phyloP scores from a whole-genome alignment of 2,329 filamentous ascomycete genomes.

The Colletotrichum graminicola region DNA sequence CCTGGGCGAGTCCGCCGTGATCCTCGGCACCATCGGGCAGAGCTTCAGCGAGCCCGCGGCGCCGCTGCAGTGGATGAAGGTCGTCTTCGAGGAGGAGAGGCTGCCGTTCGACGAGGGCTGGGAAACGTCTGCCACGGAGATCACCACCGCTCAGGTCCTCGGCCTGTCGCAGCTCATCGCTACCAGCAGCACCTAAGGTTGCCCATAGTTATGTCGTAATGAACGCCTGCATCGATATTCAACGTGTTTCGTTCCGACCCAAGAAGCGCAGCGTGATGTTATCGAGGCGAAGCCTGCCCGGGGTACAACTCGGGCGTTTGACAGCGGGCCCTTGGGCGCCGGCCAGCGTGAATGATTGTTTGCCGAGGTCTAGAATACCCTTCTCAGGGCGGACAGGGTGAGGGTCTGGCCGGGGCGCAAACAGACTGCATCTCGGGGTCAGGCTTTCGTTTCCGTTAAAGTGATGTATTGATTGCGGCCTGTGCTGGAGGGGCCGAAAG shows the following conservation, averaged over 20 bases:
- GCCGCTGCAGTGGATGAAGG: constrained; percentile 33
- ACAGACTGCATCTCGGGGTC: no score
- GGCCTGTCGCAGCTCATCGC: constrained; percentile 30
- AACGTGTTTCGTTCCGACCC: background rate
- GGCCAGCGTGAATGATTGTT: background rate
- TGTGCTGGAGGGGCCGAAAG: background rate
- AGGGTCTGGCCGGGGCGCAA: background rate
- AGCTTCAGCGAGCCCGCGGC: constrained; percentile 35
- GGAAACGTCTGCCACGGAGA: constrained; percentile 9
- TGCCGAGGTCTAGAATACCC: background rate
- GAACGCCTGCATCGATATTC: background rate
- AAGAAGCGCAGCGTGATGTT: background rate
- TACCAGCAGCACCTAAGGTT: constrained; percentile 17
- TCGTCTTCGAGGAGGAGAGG: constrained; percentile 37
- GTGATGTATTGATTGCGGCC: background rate
- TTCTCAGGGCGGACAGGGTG: background rate
- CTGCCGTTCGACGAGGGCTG: constrained; percentile 37
- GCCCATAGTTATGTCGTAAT: background rate
- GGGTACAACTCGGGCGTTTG: background rate
- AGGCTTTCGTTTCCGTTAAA: background rate
- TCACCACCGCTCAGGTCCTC: constrained; percentile 32
- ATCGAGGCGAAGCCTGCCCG: background rate
- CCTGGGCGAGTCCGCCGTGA: constrained; percentile 43
- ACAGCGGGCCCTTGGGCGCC: background rate
- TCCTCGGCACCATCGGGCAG: constrained; percentile 42